Conservation (phyloP, 2,329 filamentous ascomycete genomes). For the Pseudodiploospora longispora region DNA sequence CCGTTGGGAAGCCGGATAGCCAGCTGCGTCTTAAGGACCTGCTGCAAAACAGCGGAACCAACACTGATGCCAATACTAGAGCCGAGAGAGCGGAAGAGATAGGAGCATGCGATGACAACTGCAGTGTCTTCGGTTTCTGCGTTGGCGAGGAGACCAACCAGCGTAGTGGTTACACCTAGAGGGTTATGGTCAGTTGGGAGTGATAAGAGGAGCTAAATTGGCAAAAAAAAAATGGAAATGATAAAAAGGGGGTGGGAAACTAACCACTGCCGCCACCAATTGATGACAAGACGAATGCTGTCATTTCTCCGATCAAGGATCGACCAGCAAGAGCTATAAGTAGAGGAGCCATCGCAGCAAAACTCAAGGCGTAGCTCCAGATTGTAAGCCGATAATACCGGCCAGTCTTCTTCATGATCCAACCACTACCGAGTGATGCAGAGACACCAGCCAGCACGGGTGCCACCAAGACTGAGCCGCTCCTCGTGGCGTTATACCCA, state of each 20-base stretch:
- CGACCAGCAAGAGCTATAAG: constrained; percentile 2
- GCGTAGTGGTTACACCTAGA: constrained; percentile 59
- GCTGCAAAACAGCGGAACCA: constrained; percentile 63
- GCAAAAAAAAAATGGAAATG: neutral
- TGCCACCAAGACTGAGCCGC: constrained; percentile 60
- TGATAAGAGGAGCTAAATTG: neutral
- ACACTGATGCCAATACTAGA: constrained; percentile 68
- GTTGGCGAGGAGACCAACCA: constrained; percentile 66
- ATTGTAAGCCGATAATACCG: constrained; percentile 64
- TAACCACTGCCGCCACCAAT: constrained; percentile 30
- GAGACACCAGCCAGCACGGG: constrained; percentile 52
- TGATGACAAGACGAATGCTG: constrained; percentile 46
- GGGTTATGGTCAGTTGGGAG: neutral
- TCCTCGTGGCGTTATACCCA: constrained; percentile 52
- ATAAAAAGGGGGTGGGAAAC: constrained; percentile 5
- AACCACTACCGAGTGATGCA: constrained; percentile 57
- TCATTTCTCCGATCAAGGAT: constrained; percentile 21
- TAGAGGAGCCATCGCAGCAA: constrained; percentile 39
- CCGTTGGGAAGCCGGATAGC: constrained; percentile 44
- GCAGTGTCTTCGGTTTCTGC: constrained; percentile 59
- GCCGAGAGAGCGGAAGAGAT: constrained; percentile 73
- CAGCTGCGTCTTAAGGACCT: constrained; percentile 52
- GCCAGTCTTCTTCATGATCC: constrained; percentile 62
- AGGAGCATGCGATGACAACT: constrained; percentile 69
- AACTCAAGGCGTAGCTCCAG: constrained; percentile 42